phyloP scores from a whole-genome alignment of 495 filamentous ascomycete species.

The Neurospora sp. region DNA sequence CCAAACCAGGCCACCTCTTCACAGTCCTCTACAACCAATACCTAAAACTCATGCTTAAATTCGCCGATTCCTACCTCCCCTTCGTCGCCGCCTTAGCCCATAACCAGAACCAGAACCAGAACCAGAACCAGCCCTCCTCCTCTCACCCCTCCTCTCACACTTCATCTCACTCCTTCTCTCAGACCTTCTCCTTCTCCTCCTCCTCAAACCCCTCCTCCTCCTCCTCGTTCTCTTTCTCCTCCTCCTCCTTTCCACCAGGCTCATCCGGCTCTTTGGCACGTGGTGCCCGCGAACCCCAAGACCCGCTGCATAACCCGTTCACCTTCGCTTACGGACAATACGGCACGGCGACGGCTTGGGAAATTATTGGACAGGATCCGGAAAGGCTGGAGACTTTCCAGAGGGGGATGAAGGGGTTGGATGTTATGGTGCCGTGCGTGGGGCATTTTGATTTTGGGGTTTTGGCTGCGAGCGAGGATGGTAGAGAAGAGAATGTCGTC shows the following conservation, averaged over 20 bases:
- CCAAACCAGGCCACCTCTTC: conserved; percentile 11
- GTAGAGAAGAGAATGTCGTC: conserved; percentile 1
- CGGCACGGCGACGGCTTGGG: conserved; percentile 8
- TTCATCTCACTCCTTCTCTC: background rate
- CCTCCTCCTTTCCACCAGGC: background rate
- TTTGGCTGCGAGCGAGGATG: background rate
- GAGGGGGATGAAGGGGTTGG: conserved; percentile 12
- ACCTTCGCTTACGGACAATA: conserved; percentile 7
- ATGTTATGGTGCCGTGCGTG: conserved; percentile 11
- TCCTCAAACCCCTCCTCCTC: background rate
- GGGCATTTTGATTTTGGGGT: conserved; percentile 14
- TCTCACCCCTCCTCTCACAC: background rate
- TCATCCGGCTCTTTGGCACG: background rate
- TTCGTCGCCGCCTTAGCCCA: background rate
- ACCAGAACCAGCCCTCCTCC: background rate
- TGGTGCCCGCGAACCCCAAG: conserved; percentile 5
- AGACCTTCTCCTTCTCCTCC: background rate
- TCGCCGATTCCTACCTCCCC: conserved; percentile 11
- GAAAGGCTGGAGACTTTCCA: conserved; percentile 11
- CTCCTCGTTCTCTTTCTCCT: background rate
- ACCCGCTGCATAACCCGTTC: conserved; percentile 9
- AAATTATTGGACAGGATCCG: conserved; percentile 12
- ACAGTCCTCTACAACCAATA: conserved; percentile 12
- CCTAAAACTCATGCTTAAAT: conserved; percentile 10
- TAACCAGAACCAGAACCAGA: background rate